A percentile compares a stretch with the other conserved stretches of the same genome.
Conservation (phyloP, 257 asterid genomes). For the Nicotiana knightiana region DNA sequence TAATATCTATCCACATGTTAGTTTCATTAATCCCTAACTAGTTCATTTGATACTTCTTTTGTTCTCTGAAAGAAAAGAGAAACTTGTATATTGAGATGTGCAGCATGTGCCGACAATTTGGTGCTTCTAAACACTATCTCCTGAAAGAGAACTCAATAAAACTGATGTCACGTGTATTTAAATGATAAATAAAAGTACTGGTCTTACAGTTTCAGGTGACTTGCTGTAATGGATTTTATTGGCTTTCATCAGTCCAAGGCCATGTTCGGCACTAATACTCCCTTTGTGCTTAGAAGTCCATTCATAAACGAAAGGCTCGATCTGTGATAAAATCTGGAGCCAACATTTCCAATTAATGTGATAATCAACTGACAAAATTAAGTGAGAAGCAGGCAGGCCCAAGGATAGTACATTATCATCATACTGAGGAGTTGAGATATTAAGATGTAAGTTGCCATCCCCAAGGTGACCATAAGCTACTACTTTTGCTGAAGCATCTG, state of each 20-base stretch:
- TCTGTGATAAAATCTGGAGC: slow-evolving; percentile 63
- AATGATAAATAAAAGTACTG: background rate
- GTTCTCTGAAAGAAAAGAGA: slow-evolving; percentile 3
- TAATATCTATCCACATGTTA: background rate
- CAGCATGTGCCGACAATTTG: background rate
- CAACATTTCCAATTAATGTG: slow-evolving; percentile 9
- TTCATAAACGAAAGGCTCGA: slow-evolving; percentile 93
- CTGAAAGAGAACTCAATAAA: background rate
- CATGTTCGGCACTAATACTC: slow-evolving; percentile 98
- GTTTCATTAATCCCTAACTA: background rate
- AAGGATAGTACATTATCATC: slow-evolving; percentile 50
- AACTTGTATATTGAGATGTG: background rate
- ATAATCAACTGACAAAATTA: slow-evolving; percentile 8
- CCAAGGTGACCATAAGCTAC: slow-evolving; percentile 97
- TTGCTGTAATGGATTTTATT: slow-evolving; percentile 89
- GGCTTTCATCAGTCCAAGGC: slow-evolving; percentile 96
- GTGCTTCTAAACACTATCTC: background rate
- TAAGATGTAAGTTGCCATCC: slow-evolving; percentile 93
- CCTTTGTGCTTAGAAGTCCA: slow-evolving; percentile 96
- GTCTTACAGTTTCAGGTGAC: slow-evolving; percentile 74
- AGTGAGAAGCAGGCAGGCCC: slow-evolving; percentile 12
- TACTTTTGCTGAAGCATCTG: slow-evolving; percentile 61
- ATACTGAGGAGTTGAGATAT: slow-evolving; percentile 67
- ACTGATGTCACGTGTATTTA: background rate
- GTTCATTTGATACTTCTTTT: background rate